A percentile compares a stretch with the other conserved stretches of the same genome.
Conservation (phyloP, 306 rosid genomes). For the Sophora flavescens region DNA sequence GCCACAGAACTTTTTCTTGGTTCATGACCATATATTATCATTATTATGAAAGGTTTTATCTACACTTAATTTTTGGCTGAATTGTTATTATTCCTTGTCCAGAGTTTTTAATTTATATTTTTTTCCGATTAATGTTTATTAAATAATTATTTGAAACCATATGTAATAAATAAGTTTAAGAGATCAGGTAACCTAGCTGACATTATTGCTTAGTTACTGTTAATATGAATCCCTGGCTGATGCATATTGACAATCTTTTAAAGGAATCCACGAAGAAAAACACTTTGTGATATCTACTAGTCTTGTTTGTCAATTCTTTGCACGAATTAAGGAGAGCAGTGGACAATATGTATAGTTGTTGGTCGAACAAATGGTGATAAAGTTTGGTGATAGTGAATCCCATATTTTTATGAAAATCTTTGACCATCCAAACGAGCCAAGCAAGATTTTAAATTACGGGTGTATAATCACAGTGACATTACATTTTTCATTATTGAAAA, state of each 20-base stretch:
- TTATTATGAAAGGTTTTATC: slow-evolving; percentile 2
- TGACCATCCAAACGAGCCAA: neutral
- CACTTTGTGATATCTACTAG: neutral
- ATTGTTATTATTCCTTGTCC: neutral
- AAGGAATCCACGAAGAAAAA: neutral
- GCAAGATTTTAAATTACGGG: too few relatives aligned
- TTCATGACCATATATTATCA: neutral
- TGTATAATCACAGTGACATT: too few relatives aligned
- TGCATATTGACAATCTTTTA: slow-evolving; percentile 13
- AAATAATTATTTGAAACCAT: neutral
- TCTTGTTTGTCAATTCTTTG: slow-evolving; percentile 3
- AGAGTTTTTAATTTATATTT: neutral
- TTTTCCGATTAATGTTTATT: neutral
- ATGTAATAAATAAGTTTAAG: slow-evolving; percentile 23
- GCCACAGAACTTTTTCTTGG: neutral
- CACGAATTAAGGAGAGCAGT: neutral
- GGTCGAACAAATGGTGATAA: neutral
- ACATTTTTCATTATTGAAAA: too few relatives aligned
- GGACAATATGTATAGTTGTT: neutral
- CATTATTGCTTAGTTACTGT: slow-evolving; percentile 32
- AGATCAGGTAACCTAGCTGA: slow-evolving; percentile 26
- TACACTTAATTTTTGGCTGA: neutral
- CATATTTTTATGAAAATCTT: slow-evolving; percentile 4
- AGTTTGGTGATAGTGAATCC: slow-evolving; percentile 26
- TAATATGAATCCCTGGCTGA: slow-evolving; percentile 23